Base-by-base conservation (phyloP, 345 rosid genomes). In the Populus nigra region DNA sequence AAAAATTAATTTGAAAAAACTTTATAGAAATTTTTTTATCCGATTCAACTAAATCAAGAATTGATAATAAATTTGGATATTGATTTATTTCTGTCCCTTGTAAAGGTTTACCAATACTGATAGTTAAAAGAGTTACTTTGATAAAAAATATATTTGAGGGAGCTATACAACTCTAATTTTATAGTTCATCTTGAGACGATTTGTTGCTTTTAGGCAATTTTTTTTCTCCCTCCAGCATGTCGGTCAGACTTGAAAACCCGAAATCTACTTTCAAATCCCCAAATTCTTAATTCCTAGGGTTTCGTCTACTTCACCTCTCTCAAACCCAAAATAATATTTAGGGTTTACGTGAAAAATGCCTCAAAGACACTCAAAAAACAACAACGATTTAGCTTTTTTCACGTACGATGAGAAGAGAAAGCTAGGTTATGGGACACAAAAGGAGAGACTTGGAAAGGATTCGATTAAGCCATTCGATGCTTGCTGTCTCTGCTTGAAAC, bases 341-440 rank as follows among this genome's bases (percentile, higher is more conserved):
- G 4, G 45, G 45, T 45, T 45, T 45, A 1, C 16, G 50, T 45
- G 3, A 12, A 88, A 77, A 17, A 95, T 93, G 99, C 99, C 99
- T 38, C 99, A 96, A 85, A 85, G 99, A 79, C 99, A 96, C 81
- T 96, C 98, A 63, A 96, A 93, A 90, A 93, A 92, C 90, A 93
- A 92, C 88, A 96, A 93, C 68, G 99, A 96, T 82, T 88, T 93
- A 77, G 97, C 99, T 3, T 96, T 88, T 84, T 96, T 93, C 90
- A 96, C 99, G 15, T 93, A 96, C 91, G 97, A 93, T 67, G 99
- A 96, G 92, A 96, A 96, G 89, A 83, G 85, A 74, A 92, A 93
- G 88, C 88, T 96, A 69, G 97, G 98, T 4, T 96, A 93, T 65
- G 99, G 98, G 27, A 96, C 99, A 39, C 99, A 96, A 87, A 92